phyloP scores from a whole-genome alignment of 345 rosid genomes.

The Arabidopsis suecica region DNA sequence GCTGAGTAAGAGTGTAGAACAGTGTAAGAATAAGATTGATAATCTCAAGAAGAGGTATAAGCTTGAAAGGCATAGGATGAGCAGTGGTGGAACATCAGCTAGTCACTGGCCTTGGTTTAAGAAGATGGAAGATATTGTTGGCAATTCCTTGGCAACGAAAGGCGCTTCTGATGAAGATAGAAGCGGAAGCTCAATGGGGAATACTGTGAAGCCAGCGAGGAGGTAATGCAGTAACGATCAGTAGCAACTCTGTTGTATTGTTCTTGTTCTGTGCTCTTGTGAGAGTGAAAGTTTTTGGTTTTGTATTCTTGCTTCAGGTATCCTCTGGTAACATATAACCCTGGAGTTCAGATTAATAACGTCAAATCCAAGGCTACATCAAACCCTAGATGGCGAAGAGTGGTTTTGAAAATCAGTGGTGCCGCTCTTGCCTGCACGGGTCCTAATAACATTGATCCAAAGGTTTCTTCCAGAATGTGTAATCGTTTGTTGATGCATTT shows the following conservation, averaged over 20 bases:
- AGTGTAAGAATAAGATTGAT: conserved; percentile 93
- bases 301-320: conserved; percentile 50
- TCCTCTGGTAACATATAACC: conserved; percentile 49
- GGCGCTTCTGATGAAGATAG: conserved; percentile 59
- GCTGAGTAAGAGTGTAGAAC: conserved; percentile 73
- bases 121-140: conserved; percentile 80
- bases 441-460: conserved; percentile 77
- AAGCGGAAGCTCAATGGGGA: conserved; percentile 49
- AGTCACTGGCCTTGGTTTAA: conserved; percentile 97
- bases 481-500: conserved; percentile 16
- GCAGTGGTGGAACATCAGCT: conserved; percentile 53
- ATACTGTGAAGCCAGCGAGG: conserved; percentile 56
- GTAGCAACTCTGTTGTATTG: neutral
- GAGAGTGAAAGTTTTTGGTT: neutral
- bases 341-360: conserved; percentile 54
- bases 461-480: conserved; percentile 52
- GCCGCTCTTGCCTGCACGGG: conserved; percentile 78
- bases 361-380: conserved; percentile 58
- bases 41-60: conserved; percentile 91
- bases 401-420: conserved; percentile 86
- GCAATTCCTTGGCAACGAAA: conserved; percentile 57
- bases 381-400: conserved; percentile 85
- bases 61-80: conserved; percentile 80
- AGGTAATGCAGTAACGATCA: conserved; percentile 51
- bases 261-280: conserved; percentile 6